Conservation (phyloP, 805 yeast species). For the Kodamaea restingae region DNA sequence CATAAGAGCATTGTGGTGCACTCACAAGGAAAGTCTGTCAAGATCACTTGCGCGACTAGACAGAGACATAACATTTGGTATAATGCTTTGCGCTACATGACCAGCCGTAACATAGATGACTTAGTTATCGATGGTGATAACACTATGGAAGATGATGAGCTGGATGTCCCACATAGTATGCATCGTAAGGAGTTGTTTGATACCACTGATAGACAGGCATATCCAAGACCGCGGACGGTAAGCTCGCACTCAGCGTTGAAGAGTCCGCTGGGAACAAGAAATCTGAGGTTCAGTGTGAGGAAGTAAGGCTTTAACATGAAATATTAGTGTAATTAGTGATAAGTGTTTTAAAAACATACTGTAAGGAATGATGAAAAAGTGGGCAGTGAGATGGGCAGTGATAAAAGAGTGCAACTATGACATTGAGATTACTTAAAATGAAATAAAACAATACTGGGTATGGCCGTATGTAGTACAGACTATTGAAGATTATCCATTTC, state of each 20-base stretch:
- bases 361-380: too few relatives aligned
- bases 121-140: constrained; percentile 41
- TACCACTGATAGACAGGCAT: constrained; percentile 15
- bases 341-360: not conserved
- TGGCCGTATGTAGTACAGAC: too few relatives aligned
- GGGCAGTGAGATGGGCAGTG: too few relatives aligned
- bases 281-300: constrained; percentile 9
- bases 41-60: constrained; percentile 82
- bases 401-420: too few relatives aligned
- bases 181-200: constrained; percentile 11
- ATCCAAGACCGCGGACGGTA: constrained; percentile 13
- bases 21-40: constrained; percentile 62
- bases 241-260: constrained; percentile 11
- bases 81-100: constrained; percentile 71
- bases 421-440: too few relatives aligned
- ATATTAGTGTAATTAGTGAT: not conserved
- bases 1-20: constrained; percentile 78
- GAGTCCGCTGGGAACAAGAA: constrained; percentile 6
- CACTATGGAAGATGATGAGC: constrained; percentile 15
- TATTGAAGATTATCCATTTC: too few relatives aligned
- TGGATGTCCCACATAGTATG: constrained; percentile 9
- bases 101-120: constrained; percentile 62
- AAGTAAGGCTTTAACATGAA: not conserved
- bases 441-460: too few relatives aligned
- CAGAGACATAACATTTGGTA: constrained; percentile 90